Evolutionary conservation across 129 eudicot genomes (phyloP).

Genomic region (Erigeron canadensis): DNA sequence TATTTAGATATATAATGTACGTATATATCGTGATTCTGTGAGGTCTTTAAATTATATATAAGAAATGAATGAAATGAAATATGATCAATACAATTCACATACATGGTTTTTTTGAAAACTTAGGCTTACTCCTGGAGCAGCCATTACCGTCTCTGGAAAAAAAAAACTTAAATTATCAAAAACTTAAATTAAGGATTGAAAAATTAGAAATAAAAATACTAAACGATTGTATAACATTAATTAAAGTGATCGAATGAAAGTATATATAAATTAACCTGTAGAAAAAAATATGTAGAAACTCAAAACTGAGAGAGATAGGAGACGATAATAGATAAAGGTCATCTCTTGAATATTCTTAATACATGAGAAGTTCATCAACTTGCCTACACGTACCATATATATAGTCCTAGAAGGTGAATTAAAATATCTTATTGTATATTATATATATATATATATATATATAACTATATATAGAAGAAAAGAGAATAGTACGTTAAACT

Average conservation of each 20-base stretch:
- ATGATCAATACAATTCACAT: neutral
- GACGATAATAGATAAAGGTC: neutral
- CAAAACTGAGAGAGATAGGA: neutral
- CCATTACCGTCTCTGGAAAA: neutral
- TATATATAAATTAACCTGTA: slow-evolving; percentile 1
- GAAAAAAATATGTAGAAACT: neutral
- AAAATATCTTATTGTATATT: too few species aligned
- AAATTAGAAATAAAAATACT: neutral
- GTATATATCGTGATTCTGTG: too few species aligned
- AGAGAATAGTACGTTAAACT: too few species aligned
- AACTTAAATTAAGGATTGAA: too few species aligned
- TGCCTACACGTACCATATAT: neutral
- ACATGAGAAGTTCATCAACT: neutral
- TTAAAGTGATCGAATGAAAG: neutral
- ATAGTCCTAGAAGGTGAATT: neutral
- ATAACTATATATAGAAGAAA: too few species aligned
- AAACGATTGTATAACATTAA: neutral
- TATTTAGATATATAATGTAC: too few species aligned
- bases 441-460: too few species aligned
- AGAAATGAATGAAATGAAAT: too few species aligned
- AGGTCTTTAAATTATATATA: too few species aligned
- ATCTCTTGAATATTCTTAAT: neutral
- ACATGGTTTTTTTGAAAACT: slow-evolving; percentile 4
- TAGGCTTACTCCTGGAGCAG: neutral
- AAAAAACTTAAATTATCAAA: neutral